A percentile compares a stretch with the other conserved stretches of the same genome.
These are phyloP conservation scores for Chaetothyriales sp. DNA, from an alignment of 2,329 filamentous ascomycete genomes.

Conservation along the genomic window DNA sequence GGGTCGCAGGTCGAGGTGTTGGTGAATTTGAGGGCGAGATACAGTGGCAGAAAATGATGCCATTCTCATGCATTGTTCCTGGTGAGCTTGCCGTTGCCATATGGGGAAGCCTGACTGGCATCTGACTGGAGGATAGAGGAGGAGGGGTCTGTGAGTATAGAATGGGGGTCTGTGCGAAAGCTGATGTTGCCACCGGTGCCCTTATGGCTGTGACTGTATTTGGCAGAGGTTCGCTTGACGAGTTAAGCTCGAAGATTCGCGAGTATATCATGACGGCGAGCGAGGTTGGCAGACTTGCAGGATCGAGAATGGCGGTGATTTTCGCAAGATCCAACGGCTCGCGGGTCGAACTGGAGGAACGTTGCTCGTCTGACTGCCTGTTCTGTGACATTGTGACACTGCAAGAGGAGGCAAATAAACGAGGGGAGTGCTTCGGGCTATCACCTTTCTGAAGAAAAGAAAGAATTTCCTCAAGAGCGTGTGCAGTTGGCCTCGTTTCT, in stretches of 20 bases:
- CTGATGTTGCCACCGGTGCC: constrained; percentile 22
- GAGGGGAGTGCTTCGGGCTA: background rate
- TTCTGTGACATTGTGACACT: constrained; percentile 31
- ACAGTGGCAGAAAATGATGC: constrained; percentile 26
- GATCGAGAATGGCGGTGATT: constrained; percentile 34
- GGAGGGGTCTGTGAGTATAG: constrained; percentile 22
- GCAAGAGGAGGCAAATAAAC: background rate
- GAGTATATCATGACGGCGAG: constrained; percentile 30
- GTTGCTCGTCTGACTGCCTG: constrained; percentile 37
- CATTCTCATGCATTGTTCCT: constrained; percentile 25
- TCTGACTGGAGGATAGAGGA: constrained; percentile 39
- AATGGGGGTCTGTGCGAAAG: constrained; percentile 14
- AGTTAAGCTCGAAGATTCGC: constrained; percentile 29
- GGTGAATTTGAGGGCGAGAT: constrained; percentile 28
- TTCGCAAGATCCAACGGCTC: constrained; percentile 34
- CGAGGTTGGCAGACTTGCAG: constrained; percentile 29
- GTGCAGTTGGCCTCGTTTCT: background rate
- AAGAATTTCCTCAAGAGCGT: background rate
- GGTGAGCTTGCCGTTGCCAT: constrained; percentile 26
- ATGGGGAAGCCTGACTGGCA: constrained; percentile 41
- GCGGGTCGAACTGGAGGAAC: constrained; percentile 28
- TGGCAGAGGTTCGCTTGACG: constrained; percentile 24
- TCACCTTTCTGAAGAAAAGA: background rate
- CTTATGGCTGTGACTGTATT: constrained; percentile 20
- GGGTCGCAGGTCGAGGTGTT: constrained; percentile 30